Base-by-base conservation (phyloP, 371 early-diverging fungal genomes). In the Mortierella sp. region DNA sequence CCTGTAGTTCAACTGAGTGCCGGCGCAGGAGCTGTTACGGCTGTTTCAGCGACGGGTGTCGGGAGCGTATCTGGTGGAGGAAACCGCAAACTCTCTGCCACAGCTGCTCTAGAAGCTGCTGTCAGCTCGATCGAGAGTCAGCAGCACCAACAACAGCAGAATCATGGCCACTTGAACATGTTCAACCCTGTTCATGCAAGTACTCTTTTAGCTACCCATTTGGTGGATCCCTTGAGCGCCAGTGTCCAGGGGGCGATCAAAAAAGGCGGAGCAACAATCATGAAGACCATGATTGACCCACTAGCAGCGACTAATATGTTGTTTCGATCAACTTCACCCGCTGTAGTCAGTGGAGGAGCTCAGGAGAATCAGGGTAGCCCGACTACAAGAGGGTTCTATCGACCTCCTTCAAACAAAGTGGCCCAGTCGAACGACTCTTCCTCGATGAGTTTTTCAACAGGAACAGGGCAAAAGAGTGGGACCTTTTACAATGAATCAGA, bases 101-200 rank as follows among this genome's bases (percentile, higher is more conserved):
- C 76, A 15, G 76, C 76, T 18, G 76, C 76, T 2, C 45, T 76
- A 19, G 76, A 76, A n/a, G 76, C 76, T 7, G 75, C 75, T 4
- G 75, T 71, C 14, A 43, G n/a, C 2, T 48, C 66, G 4, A n/a
- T 60, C 1, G 30, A 37, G 37, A 37, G 37, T 37, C 65, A 44
- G 14, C 66, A 50, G 16, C 48, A 44, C n/a, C 65, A 66, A 25
- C 48, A 57, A 16, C 58, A 57, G 0, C 52, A 66, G n/a, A n/a
- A n/a, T 0, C 46, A 19, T 21, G 21, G 26, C 7, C 53, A 47
- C 29, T 23, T 55, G 26, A 19, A 15, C 12, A 14, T 2, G 46
- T 48, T 25, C 45, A 26, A 23, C 26, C 47, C 14, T 50, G n/a
- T 14, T 50, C 21, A 50, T 21, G 57, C 57, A 21, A 30, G 70